Base-by-base conservation (phyloP, 257 asterid genomes). In the Solanum etuberosum region DNA sequence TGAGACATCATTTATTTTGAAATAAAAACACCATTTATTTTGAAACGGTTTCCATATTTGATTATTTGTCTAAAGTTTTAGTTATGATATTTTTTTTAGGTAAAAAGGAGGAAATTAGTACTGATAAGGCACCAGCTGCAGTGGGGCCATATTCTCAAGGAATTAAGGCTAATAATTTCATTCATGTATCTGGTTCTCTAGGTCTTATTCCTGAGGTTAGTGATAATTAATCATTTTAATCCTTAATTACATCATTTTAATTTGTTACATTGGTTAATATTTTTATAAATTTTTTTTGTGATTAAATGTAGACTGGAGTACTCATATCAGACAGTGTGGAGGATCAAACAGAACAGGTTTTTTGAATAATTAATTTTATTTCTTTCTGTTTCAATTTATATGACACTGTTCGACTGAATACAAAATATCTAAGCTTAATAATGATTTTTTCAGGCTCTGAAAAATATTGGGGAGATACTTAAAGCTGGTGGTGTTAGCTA, bases 271-370 rank as follows among this genome's bases (percentile, higher is more conserved):
- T 65, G 20, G 72, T 65, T 12, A 12, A 65, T 68, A 68, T 68
- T 68, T 12, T 29, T 29, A 68, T 65, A 65, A 25, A 25, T 12
- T 42, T 86, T 9, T 84, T 70, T 32, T 9, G 43, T 76, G 54
- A 86, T 83, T 70, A 29, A 87, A 70, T 94, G 89, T 93, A 96
- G 98, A 94, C 98, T 16, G 98, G 98, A 87, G 90, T 88, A 87
- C 94, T 97, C 78, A 91, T 95, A 85, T 95, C 99, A 0, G 98
- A 95, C 31, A 74, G 42, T 31, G 98, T 97, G 20, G 98, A 97
- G 92, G 98, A 93, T 27, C 99, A 97, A 91, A 94, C 99, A 25
- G 98, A 95, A 91, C 98, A 95, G 99, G 99, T 95, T 89, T 40
- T 51, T 54, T 32, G 46, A 48, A 25, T 57, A 35, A 23, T 43